phyloP scores from a whole-genome alignment of 108 stramenopile genomes.

The Skeletonema tropicum region DNA sequence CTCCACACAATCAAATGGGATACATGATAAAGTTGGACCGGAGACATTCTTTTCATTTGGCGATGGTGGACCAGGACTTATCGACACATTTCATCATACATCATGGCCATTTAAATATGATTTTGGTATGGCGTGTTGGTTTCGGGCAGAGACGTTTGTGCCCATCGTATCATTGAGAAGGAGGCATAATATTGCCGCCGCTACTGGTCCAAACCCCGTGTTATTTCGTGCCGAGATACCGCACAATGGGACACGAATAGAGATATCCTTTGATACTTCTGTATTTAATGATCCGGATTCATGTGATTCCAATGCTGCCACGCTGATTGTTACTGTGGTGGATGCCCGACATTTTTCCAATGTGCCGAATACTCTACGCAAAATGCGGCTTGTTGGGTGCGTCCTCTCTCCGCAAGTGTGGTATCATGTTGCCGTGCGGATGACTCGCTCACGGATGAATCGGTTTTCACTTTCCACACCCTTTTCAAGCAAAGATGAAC shows the following conservation, averaged over 20 bases:
- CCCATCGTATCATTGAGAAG: neutral
- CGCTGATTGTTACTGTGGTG: slow-evolving; percentile 50
- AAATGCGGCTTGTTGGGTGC: slow-evolving; percentile 60
- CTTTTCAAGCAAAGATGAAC: slow-evolving; percentile 59
- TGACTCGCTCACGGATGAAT: slow-evolving; percentile 66
- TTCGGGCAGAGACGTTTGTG: slow-evolving; percentile 70
- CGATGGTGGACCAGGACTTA: slow-evolving; percentile 35
- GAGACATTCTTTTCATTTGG: slow-evolving; percentile 69
- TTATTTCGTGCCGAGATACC: slow-evolving; percentile 51
- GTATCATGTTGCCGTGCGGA: slow-evolving; percentile 81
- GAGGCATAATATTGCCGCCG: neutral
- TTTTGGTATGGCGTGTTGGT: slow-evolving; percentile 82
- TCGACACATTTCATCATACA: slow-evolving; percentile 29
- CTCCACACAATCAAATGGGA: slow-evolving; percentile 47
- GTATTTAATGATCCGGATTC: slow-evolving; percentile 19
- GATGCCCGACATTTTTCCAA: slow-evolving; percentile 45
- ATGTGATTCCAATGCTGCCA: slow-evolving; percentile 18
- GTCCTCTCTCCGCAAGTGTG: slow-evolving; percentile 73
- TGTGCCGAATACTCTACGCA: slow-evolving; percentile 9
- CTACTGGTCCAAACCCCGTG: slow-evolving; percentile 14
- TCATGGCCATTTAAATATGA: slow-evolving; percentile 84
- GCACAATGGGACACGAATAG: slow-evolving; percentile 61
- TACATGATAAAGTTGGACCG: slow-evolving; percentile 61
- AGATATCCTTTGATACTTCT: slow-evolving; percentile 56
- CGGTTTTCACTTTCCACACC: slow-evolving; percentile 56